These are phyloP conservation scores for Nicotiana tomentosiformis DNA, from an alignment of 257 asterid genomes.

Conservation along the genomic window DNA sequence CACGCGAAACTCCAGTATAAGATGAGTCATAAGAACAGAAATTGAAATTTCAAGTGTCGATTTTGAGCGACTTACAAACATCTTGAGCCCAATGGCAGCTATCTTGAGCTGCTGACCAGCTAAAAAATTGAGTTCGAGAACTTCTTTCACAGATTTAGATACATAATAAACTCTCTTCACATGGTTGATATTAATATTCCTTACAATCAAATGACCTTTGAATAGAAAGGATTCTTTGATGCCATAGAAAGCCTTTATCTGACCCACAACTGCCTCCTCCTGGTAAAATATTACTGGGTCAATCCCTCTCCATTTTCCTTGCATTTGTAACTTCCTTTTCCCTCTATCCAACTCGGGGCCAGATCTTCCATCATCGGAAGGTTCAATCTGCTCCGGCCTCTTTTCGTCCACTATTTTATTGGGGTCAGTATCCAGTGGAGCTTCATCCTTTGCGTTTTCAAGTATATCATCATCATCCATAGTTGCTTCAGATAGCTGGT, in stretches of 20 bases:
- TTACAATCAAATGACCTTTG: conserved; percentile 74
- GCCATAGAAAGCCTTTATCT: conserved; percentile 78
- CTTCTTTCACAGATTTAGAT: conserved; percentile 74
- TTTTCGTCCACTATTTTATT: conserved; percentile 24
- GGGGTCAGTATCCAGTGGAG: conserved; percentile 31
- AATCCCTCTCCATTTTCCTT: conserved; percentile 90
- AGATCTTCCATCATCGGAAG: conserved; percentile 26
- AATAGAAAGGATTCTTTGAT: conserved; percentile 78
- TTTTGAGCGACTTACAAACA: conserved; percentile 68
- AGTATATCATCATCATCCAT: conserved; percentile 18
- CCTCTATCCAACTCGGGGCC: conserved; percentile 36
- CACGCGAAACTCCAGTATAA: not conserved
- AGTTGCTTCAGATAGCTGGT: conserved; percentile 7
- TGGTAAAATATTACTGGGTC: conserved; percentile 88
- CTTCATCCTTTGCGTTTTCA: conserved; percentile 32
- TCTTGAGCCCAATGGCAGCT: conserved; percentile 93
- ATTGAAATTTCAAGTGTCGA: conserved; percentile 4
- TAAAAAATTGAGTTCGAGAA: conserved; percentile 68
- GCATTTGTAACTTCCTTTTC: conserved; percentile 77
- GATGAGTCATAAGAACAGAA: not conserved
- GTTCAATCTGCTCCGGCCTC: conserved; percentile 28
- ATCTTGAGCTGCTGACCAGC: conserved; percentile 92
- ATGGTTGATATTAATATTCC: conserved; percentile 66
- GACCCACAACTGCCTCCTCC: conserved; percentile 49
- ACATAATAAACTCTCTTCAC: conserved; percentile 84